phyloP scores from a whole-genome alignment of 2,329 filamentous ascomycete genomes.

The Mollisiaceae sp. region DNA sequence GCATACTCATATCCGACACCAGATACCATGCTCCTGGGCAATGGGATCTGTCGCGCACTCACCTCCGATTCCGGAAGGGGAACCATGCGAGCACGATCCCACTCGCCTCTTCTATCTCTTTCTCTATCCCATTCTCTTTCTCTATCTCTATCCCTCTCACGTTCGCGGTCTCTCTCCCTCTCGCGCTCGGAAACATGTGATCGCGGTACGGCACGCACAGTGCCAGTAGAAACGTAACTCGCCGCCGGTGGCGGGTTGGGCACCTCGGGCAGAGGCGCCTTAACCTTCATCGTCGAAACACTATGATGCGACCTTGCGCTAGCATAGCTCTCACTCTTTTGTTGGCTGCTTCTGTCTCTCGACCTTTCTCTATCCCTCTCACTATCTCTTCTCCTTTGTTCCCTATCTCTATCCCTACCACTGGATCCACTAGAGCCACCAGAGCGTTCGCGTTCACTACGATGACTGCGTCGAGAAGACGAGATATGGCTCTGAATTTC shows the following conservation, averaged over 20 bases:
- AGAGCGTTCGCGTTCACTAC: neutral
- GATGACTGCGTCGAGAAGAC: neutral
- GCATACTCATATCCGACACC: constrained; percentile 43
- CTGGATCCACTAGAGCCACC: neutral
- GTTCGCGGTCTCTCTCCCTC: constrained; percentile 15
- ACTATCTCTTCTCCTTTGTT: constrained; percentile 2
- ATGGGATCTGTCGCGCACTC: constrained; percentile 31
- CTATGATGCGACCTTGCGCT: constrained; percentile 7
- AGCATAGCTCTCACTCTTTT: constrained; percentile 3
- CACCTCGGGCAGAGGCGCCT: neutral
- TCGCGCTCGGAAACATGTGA: constrained; percentile 17
- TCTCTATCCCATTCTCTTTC: constrained; percentile 12
- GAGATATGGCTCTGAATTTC: constrained; percentile 8
- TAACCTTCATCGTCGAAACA: neutral
- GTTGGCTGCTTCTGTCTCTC: neutral
- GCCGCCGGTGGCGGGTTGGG: neutral
- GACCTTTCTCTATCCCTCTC: constrained; percentile 10
- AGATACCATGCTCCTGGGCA: constrained; percentile 30
- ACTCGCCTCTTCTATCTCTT: neutral
- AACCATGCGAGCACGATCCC: constrained; percentile 23
- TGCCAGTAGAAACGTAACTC: constrained; percentile 3
- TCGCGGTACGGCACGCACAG: neutral
- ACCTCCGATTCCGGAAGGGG: constrained; percentile 28
- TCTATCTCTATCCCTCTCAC: constrained; percentile 9
- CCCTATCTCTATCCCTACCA: neutral